Evolutionary conservation across 2,329 filamentous ascomycete genomes (phyloP).

Genomic region (Clonostachys sp.): DNA sequence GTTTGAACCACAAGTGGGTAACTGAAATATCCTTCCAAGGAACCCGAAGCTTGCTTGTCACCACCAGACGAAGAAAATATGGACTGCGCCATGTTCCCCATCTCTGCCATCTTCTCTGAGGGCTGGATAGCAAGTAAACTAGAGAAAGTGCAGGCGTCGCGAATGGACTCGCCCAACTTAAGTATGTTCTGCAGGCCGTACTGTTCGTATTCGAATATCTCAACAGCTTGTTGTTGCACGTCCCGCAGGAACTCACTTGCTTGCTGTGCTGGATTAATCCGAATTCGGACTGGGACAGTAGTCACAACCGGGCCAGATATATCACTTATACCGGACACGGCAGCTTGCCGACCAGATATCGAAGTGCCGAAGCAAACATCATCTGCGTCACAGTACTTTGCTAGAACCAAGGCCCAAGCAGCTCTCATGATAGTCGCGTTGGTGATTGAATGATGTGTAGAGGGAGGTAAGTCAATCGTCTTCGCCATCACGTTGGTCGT

Average conservation of each 20-base stretch:
- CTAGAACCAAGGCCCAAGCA: not conserved
- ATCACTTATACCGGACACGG: conserved; percentile 10
- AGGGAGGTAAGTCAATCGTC: not conserved
- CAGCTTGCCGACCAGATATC: not conserved
- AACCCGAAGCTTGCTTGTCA: not conserved
- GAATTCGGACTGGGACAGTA: conserved; percentile 8
- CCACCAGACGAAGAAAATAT: not conserved
- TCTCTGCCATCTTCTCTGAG: not conserved
- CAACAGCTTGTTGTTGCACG: conserved; percentile 7
- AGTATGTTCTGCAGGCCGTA: conserved; percentile 16
- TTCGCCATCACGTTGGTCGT: not conserved
- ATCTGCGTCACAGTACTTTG: not conserved
- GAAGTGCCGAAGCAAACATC: not conserved
- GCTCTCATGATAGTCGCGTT: not conserved
- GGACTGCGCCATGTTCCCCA: too few species aligned
- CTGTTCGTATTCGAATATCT: conserved; percentile 9
- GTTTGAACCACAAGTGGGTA: conserved; percentile 4
- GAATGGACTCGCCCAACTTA: not conserved
- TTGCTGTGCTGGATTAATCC: conserved; percentile 2
- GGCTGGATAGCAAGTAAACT: not conserved
- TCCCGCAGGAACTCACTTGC: conserved; percentile 7
- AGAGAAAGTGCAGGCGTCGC: not conserved
- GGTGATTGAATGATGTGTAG: not conserved
- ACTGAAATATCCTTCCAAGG: conserved; percentile 9
- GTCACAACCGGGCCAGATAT: conserved; percentile 12